Evolutionary conservation across 2,329 filamentous ascomycete genomes (phyloP), one percentile per base, ranked within the genome.

Genomic region (Davidsoniella eucalypti): DNA sequence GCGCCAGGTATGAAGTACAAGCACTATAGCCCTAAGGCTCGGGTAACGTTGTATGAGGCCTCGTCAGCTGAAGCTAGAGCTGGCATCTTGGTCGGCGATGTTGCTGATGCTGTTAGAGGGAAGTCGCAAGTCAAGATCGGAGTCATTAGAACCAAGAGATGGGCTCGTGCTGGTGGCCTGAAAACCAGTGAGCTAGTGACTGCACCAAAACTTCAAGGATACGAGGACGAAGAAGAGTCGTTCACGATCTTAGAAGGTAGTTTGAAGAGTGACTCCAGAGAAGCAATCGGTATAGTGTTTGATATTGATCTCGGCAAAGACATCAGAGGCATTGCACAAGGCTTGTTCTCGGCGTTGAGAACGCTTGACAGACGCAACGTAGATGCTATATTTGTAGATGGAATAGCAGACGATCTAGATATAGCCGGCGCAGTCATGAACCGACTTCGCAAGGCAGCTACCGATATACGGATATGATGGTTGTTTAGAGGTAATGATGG

Each of bases 1-100:
- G 92, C 92, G 1, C 92, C 92, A 0, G 92, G 92, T 1, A 98
- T 98, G 92, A 98, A 98, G 66, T 98, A 98, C 63, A 86, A 92
- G 61, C 92, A 98, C 63, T 98, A 98, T 61, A 94, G 88, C 41
- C 92, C 92, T 1, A 85, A 81, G 63, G 93, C 92, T 1, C 78
- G 73, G 43, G 88, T 98, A 2, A 69, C 94, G 12, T 69, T 96
- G 1, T 94, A 87, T 61, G 86, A 94, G 61, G 65, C 75, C 23
- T 63, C 60, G 37, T 67, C 61, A 62, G 54, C 54, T 10, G 57
- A 54, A 9, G 63, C 65, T 18, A 55, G 57, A 41, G 59, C 59
- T 8, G 68, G 68, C 6, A 59, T 71, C 36, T 55, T 60, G 10
- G 16, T 54, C 5, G 60, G 59, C 25, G 69, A 71, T 40, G 48